These are phyloP conservation scores for Venturia carpophila DNA, from an alignment of 2,329 filamentous ascomycete genomes.

Conservation along the genomic window DNA sequence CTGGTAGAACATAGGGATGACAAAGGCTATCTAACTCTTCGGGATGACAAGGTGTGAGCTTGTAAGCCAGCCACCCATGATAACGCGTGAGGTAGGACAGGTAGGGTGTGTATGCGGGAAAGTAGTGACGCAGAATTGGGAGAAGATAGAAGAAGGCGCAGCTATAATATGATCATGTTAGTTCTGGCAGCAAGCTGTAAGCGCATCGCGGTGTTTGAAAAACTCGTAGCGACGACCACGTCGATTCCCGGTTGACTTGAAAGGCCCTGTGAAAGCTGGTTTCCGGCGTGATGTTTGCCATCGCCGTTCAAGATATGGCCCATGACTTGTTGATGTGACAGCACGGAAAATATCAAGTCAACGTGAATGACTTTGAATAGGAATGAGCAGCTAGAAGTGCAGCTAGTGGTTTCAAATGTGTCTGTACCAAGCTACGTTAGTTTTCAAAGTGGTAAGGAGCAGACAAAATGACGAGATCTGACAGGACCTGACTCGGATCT, in stretches of 20 bases:
- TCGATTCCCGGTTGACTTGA: not conserved
- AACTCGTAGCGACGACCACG: not conserved
- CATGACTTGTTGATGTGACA: slow-evolving; percentile 5
- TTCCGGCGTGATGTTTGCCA: not conserved
- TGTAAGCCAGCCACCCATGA: not conserved
- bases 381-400: not conserved
- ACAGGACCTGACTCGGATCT: not conserved
- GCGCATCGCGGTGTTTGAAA: not conserved
- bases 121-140: not conserved
- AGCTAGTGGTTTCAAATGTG: not conserved
- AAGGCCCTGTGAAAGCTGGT: not conserved
- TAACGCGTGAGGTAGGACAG: not conserved
- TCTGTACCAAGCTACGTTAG: not conserved
- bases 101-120: not conserved
- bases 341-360: slow-evolving; percentile 19
- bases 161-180: not conserved
- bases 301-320: not conserved
- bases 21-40: not conserved
- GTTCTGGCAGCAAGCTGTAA: not conserved
- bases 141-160: not conserved
- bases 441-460: not conserved
- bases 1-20: not conserved
- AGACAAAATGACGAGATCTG: not conserved
- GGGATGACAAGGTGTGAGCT: not conserved
- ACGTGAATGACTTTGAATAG: not conserved